These are phyloP conservation scores for Cyclotella distinguenda DNA, from an alignment of 108 stramenopile species.

Conservation along the genomic window DNA sequence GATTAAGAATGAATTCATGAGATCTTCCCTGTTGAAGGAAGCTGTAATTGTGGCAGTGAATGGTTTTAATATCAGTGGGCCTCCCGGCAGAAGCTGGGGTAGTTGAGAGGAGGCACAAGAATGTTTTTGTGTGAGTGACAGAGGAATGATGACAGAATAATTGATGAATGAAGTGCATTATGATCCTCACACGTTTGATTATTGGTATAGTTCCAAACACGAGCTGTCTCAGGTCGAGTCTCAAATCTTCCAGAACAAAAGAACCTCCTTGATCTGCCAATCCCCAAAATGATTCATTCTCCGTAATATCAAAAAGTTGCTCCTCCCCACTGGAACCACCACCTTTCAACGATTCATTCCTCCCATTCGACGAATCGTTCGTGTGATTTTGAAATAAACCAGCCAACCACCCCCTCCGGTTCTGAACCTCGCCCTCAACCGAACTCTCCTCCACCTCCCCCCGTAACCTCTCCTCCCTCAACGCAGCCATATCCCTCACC, in stretches of 20 bases:
- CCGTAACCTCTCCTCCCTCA: slow-evolving; percentile 39
- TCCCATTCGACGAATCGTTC: slow-evolving; percentile 18
- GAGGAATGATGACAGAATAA: too few species aligned
- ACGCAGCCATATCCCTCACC: slow-evolving; percentile 85
- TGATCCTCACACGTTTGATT: slow-evolving; percentile 47
- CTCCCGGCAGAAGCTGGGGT: slow-evolving; percentile 70
- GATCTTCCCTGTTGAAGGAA: slow-evolving; percentile 80
- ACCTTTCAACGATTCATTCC: too few species aligned
- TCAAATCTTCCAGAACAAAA: slow-evolving; percentile 69
- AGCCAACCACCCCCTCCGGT: slow-evolving; percentile 2
- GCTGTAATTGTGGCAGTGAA: slow-evolving; percentile 75
- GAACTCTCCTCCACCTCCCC: slow-evolving; percentile 16
- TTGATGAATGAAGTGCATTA: neutral
- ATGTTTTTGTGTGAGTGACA: too few species aligned
- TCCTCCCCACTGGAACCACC: slow-evolving; percentile 17
- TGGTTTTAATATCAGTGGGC: slow-evolving; percentile 81
- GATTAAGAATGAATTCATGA: slow-evolving; percentile 72
- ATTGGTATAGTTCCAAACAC: slow-evolving; percentile 76
- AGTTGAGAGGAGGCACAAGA: neutral
- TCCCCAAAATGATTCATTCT: slow-evolving; percentile 35
- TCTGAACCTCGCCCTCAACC: slow-evolving; percentile 3
- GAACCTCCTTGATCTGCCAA: slow-evolving; percentile 61
- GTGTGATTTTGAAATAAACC: neutral
- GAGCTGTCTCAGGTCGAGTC: slow-evolving; percentile 75
- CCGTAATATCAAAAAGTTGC: slow-evolving; percentile 43